Percentiles rank a stretch among this genome's conserved stretches.
phyloP scores from a whole-genome alignment of 2,329 filamentous ascomycete genomes.

The Atkinsonella texensis region DNA sequence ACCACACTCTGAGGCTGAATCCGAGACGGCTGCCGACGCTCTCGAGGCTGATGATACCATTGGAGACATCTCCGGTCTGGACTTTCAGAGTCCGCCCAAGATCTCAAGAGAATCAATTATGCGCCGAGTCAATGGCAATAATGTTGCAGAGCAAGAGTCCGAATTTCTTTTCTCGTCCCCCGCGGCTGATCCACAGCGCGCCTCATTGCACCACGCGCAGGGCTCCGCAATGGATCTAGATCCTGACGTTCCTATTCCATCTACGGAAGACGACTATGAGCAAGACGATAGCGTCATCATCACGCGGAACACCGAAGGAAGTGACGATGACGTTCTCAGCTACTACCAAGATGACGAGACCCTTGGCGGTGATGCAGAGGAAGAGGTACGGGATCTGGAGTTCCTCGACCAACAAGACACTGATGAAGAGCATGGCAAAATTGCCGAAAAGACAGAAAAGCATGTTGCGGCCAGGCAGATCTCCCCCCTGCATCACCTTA shows the following conservation, averaged over 20 bases:
- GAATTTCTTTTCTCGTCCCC: constrained; percentile 55
- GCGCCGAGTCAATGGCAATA: constrained; percentile 65
- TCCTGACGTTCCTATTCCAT: constrained; percentile 82
- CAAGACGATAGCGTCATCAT: constrained; percentile 52
- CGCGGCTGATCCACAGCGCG: constrained; percentile 43
- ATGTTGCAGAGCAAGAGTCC: constrained; percentile 42
- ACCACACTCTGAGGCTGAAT: constrained; percentile 27
- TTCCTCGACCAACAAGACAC: background rate
- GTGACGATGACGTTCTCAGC: constrained; percentile 52
- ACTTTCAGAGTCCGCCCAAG: constrained; percentile 57
- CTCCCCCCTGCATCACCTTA: constrained; percentile 12
- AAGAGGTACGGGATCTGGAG: constrained; percentile 20
- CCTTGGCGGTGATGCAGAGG: constrained; percentile 42
- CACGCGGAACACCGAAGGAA: constrained; percentile 51
- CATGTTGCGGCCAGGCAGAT: background rate
- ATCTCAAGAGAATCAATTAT: constrained; percentile 93
- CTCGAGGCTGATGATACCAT: constrained; percentile 47
- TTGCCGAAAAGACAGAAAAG: background rate
- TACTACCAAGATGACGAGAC: constrained; percentile 49
- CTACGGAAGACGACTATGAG: constrained; percentile 55
- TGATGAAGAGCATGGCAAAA: background rate
- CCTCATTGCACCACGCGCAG: constrained; percentile 25
- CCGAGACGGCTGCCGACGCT: constrained; percentile 19
- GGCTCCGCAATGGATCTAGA: constrained; percentile 38
- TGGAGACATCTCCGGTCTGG: constrained; percentile 47